Conservation (phyloP, 257 asterid genomes). For the Jacaranda copaia region DNA sequence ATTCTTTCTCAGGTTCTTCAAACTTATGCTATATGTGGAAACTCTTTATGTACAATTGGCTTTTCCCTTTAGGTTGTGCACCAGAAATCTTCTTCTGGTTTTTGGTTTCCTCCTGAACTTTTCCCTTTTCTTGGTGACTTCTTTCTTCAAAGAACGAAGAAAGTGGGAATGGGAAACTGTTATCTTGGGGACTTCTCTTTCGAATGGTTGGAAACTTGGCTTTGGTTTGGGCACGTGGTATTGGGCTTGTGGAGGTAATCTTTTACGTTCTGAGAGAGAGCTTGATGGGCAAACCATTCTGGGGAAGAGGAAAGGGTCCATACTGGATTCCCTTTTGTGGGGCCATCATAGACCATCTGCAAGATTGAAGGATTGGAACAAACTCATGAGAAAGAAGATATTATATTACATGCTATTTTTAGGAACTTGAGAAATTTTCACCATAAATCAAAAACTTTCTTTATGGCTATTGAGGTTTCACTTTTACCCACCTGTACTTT, state of each 20-base stretch:
- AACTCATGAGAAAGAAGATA: not conserved
- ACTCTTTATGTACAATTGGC: constrained; percentile 48
- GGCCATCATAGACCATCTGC: constrained; percentile 91
- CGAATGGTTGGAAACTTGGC: not conserved
- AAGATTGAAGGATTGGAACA: constrained; percentile 4
- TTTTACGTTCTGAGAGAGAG: constrained; percentile 53
- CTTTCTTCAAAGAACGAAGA: constrained; percentile 28
- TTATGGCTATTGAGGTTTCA: constrained; percentile 1
- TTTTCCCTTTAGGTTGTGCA: constrained; percentile 25
- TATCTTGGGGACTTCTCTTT: not conserved
- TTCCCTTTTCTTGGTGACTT: constrained; percentile 5
- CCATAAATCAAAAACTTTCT: not conserved
- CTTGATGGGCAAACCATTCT: constrained; percentile 90
- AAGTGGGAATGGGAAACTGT: not conserved
- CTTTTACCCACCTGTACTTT: constrained; percentile 75
- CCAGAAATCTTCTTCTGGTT: constrained; percentile 52
- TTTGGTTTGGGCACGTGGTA: constrained; percentile 18
- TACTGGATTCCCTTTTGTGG: constrained; percentile 93
- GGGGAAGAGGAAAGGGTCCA: constrained; percentile 98
- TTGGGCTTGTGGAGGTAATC: not conserved
- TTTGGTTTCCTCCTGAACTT: not conserved
- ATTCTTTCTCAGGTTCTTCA: constrained; percentile 8
- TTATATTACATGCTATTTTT: constrained; percentile 44
- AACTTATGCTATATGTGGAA: constrained; percentile 26
- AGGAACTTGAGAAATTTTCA: constrained; percentile 16